Conservation (phyloP, 2,329 filamentous ascomycete species). For the Chaetoscypha palmicola region DNA sequence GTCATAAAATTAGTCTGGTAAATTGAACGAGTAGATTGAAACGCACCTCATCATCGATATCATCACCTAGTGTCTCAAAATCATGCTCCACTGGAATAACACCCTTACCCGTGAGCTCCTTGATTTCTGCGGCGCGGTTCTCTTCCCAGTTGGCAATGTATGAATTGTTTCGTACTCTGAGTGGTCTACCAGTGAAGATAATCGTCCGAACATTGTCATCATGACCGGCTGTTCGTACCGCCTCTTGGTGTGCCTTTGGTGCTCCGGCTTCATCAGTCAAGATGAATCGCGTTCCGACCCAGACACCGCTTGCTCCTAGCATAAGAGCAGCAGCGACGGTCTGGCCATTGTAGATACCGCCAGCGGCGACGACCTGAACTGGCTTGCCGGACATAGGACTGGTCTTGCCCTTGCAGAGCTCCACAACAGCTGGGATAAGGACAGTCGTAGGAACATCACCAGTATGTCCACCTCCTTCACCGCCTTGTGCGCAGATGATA, state of each 20-base stretch:
- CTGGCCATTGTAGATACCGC: slow-evolving; percentile 89
- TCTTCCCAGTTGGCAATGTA: slow-evolving; percentile 97
- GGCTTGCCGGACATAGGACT: slow-evolving; percentile 80
- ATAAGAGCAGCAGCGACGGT: slow-evolving; percentile 84
- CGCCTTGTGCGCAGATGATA: slow-evolving; percentile 97
- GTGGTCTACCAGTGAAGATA: slow-evolving; percentile 94
- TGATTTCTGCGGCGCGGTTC: slow-evolving; percentile 84
- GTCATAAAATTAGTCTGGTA: slow-evolving; percentile 57
- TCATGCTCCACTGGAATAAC: slow-evolving; percentile 91
- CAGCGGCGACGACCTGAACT: slow-evolving; percentile 88
- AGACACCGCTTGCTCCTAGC: slow-evolving; percentile 87
- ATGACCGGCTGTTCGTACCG: slow-evolving; percentile 82
- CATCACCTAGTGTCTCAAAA: slow-evolving; percentile 75
- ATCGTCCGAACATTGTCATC: slow-evolving; percentile 96
- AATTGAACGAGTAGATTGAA: neutral
- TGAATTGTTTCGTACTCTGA: slow-evolving; percentile 86
- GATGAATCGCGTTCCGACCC: slow-evolving; percentile 96
- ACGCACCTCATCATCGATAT: slow-evolving; percentile 41
- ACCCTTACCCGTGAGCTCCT: slow-evolving; percentile 82
- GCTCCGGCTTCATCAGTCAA: slow-evolving; percentile 91
- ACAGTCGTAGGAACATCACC: slow-evolving; percentile 85
- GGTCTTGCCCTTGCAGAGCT: slow-evolving; percentile 72
- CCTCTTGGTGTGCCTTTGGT: slow-evolving; percentile 88
- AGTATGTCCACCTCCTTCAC: slow-evolving; percentile 94
- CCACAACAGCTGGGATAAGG: slow-evolving; percentile 86